Conservation (phyloP, 2,329 filamentous ascomycete species). For the Verticillium nubilum region DNA sequence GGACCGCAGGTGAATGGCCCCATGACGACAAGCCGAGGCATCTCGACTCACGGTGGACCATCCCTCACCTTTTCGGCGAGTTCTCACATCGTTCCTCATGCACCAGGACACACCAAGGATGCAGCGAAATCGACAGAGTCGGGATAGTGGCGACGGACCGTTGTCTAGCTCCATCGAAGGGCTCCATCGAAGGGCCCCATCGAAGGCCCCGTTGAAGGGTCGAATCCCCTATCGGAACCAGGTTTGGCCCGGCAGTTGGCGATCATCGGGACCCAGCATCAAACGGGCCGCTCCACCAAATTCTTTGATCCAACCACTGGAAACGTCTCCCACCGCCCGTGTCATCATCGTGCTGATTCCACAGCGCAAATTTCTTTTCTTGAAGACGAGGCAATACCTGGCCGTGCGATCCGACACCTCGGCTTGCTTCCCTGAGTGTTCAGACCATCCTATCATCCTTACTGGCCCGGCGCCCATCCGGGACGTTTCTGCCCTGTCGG, state of each 20-base stretch:
- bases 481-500: neutral
- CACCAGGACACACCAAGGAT: neutral
- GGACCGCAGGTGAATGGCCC: neutral
- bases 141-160: neutral
- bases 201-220: neutral
- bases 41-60: neutral
- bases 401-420: neutral
- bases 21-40: neutral
- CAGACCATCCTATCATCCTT: too few species aligned
- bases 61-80: neutral
- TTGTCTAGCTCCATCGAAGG: neutral
- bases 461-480: neutral
- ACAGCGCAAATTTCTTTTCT: neutral
- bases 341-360: neutral
- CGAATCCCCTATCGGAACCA: neutral
- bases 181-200: neutral
- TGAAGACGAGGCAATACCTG: neutral
- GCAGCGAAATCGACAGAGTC: neutral
- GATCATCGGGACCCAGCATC: neutral
- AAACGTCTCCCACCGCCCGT: neutral
- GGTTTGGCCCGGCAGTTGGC: conserved; percentile 1
- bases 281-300: neutral
- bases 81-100: neutral
- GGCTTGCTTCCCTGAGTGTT: neutral
- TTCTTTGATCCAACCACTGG: neutral